Base-by-base conservation (phyloP, 352 stramenopile genomes). In the Globisporangium alternatum region DNA sequence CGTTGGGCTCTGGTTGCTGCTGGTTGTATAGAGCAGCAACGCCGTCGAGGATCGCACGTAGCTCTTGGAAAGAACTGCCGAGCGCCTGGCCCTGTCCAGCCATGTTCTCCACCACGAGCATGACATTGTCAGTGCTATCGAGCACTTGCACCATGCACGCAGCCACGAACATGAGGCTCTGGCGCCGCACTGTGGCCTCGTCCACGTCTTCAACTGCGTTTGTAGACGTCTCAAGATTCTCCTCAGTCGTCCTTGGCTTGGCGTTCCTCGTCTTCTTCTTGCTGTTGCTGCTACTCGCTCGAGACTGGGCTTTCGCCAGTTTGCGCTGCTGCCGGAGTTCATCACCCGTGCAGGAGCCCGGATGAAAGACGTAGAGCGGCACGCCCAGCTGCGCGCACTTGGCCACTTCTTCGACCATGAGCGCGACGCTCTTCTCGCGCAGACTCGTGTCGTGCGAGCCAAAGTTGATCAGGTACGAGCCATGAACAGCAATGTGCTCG, bases 381-480 rank as follows among this genome's bases (percentile, higher is more conserved):
- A 84, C 54, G 21, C 76, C 76, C 12, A 84, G 60, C 55, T 78
- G 66, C 57, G 67, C 39, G 51, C 76, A 83, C 56, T 72, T 72
- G 19, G 6, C 22, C 15, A 84, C 76, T 43, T 84, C 76, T 61
- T 83, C 76, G 19, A 78, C 30, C 63, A 83, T 75, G 8, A 80
- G 48, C 9, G 66, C 64, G 19, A 78, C 64, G 55, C 76, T 84
- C 54, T 78, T 80, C 31, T 43, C 53, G 0, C 75, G 71, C 39
- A 76, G 52, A 25, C 59, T 55, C 0, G 56, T 49, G 53, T 84
- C 72, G 17, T 80, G 73, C 2, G 76, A 78, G 3, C 64, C 74
- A 19, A 76, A 76, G 49, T 84, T 81, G 52, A 76, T 33, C 28
- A 84, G 67, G 57, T 84, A 84, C 30, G 71, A 81, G 56, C 76